A percentile compares a stretch with the other conserved stretches of the same genome.
These are phyloP conservation scores for Phytophthora europaea DNA, from an alignment of 352 stramenopile species.

Conservation along the genomic window DNA sequence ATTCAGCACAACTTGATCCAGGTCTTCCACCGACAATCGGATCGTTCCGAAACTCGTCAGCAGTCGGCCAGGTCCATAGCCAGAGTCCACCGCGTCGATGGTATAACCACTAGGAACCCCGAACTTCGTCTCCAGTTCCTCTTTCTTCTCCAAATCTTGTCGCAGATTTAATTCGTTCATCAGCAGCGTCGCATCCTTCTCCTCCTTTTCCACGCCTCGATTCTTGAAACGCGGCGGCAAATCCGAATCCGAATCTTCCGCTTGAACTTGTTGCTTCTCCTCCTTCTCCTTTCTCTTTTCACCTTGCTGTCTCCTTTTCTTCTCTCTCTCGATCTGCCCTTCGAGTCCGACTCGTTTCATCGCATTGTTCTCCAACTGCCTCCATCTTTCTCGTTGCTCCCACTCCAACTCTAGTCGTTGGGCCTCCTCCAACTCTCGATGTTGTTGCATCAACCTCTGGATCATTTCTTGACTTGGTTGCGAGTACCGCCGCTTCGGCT, in stretches of 20 bases:
- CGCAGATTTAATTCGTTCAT: conserved; percentile 21
- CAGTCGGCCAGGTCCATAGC: background rate
- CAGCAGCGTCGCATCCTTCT: conserved; percentile 5
- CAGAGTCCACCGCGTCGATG: conserved; percentile 1
- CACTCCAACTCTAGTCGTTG: conserved; percentile 24
- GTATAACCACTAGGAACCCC: conserved; percentile 16
- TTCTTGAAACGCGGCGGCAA: conserved; percentile 22
- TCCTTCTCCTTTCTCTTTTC: conserved; percentile 11
- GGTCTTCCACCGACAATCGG: conserved; percentile 29
- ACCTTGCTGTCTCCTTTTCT: conserved; percentile 21
- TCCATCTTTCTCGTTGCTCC: conserved; percentile 30
- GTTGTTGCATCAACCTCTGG: conserved; percentile 35
- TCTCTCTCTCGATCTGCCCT: conserved; percentile 20
- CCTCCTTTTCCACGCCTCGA: conserved; percentile 14
- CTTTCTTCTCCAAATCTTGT: conserved; percentile 4
- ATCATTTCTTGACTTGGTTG: conserved; percentile 31
- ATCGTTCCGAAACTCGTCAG: conserved; percentile 28
- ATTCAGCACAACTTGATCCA: conserved; percentile 43
- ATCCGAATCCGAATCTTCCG: conserved; percentile 17
- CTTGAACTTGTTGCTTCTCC: background rate
- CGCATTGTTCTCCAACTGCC: conserved; percentile 23
- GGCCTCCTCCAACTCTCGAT: conserved; percentile 32
- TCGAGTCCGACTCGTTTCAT: conserved; percentile 22
- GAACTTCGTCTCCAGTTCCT: background rate
- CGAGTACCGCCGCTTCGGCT: conserved; percentile 10